phyloP scores from a whole-genome alignment of 2,329 filamentous ascomycete genomes.

The Trichoderma brevicompactum region DNA sequence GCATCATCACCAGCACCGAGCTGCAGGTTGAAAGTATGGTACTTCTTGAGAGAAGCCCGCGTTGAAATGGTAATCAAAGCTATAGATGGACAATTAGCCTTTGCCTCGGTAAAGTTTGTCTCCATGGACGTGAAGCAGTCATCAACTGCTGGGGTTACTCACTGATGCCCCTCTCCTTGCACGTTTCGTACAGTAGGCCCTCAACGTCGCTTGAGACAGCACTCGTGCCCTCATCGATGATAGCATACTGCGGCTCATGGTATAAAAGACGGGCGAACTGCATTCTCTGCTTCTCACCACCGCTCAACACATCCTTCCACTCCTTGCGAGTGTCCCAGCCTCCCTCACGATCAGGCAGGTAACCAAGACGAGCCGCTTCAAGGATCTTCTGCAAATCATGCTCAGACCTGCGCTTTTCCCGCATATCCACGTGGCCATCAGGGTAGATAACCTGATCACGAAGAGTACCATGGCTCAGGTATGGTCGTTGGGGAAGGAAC shows the following conservation, averaged over 20 bases:
- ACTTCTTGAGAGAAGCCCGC: slow-evolving; percentile 90
- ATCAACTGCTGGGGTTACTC: slow-evolving; percentile 47
- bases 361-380: slow-evolving; percentile 83
- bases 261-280: slow-evolving; percentile 88
- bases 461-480: slow-evolving; percentile 87
- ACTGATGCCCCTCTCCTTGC: slow-evolving; percentile 93
- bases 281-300: slow-evolving; percentile 96
- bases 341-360: slow-evolving; percentile 88
- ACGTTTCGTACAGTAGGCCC: slow-evolving; percentile 87
- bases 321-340: slow-evolving; percentile 97
- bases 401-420: slow-evolving; percentile 75
- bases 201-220: slow-evolving; percentile 95
- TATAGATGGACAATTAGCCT: slow-evolving; percentile 40
- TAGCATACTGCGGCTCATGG: slow-evolving; percentile 91
- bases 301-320: slow-evolving; percentile 98
- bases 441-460: slow-evolving; percentile 98
- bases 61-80: slow-evolving; percentile 95
- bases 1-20: slow-evolving; percentile 80
- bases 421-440: slow-evolving; percentile 93
- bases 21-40: slow-evolving; percentile 88
- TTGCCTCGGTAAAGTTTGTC: not conserved
- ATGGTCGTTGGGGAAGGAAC: slow-evolving; percentile 94
- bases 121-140: not conserved
- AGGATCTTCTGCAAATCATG: slow-evolving; percentile 76
- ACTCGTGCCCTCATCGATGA: slow-evolving; percentile 94